phyloP scores from a whole-genome alignment of 176 grass and related monocot genomes.

The Phoenix roebelenii region DNA sequence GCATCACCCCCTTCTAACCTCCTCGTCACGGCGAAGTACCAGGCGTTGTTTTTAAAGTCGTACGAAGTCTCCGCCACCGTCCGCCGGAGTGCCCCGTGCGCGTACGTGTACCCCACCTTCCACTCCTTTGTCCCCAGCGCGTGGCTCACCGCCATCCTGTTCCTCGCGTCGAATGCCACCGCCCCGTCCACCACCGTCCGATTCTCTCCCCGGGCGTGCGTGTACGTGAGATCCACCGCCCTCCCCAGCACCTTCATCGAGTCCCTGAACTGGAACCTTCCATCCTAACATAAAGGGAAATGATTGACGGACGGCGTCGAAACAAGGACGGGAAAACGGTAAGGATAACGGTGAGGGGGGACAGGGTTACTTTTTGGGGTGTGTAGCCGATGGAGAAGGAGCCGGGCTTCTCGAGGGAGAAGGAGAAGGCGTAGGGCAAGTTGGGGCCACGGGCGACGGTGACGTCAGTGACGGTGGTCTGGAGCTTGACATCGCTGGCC shows the following conservation, averaged over 20 bases:
- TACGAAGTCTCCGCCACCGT: conserved; percentile 1
- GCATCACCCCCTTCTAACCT: background rate
- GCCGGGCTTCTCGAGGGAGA: conserved; percentile 9
- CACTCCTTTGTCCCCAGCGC: background rate
- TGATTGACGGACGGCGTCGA: background rate
- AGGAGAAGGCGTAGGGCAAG: background rate
- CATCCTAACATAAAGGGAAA: background rate
- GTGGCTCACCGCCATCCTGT: conserved; percentile 1
- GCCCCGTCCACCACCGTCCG: background rate
- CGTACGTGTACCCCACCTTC: background rate
- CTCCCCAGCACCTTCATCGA: background rate
- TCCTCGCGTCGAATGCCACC: background rate
- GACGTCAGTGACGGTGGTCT: background rate
- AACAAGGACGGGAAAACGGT: too few species aligned
- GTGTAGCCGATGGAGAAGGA: conserved; percentile 7
- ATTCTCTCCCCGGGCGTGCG: background rate
- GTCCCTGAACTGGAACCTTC: conserved; percentile 11
- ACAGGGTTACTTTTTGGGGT: background rate
- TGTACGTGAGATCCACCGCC: background rate
- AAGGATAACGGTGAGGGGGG: background rate
- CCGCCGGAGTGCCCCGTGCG: background rate
- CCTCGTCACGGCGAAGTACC: background rate
- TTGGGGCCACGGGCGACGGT: background rate
- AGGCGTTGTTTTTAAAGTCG: background rate
- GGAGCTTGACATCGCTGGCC: conserved; percentile 2